Percentiles rank a stretch among this genome's conserved stretches.
These are phyloP conservation scores for Teratosphaeria gauchensis DNA, from an alignment of 2,329 filamentous ascomycete genomes.

Conservation along the genomic window DNA sequence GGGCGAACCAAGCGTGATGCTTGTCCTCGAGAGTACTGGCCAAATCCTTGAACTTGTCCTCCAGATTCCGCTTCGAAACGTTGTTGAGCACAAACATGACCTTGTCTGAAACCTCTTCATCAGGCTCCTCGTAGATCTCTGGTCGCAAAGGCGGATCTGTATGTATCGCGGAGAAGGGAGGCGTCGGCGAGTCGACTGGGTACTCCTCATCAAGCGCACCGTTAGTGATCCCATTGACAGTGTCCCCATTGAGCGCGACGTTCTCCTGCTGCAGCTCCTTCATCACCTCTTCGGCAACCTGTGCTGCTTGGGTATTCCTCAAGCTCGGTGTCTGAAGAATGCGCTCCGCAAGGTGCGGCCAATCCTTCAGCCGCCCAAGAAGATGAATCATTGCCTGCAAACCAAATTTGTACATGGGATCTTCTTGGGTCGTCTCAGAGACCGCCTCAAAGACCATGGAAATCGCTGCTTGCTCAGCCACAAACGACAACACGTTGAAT, in stretches of 20 bases:
- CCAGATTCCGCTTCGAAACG: conserved; percentile 79
- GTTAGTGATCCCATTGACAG: conserved; percentile 52
- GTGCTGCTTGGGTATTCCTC: conserved; percentile 58
- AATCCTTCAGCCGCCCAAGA: conserved; percentile 72
- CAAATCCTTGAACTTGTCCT: conserved; percentile 74
- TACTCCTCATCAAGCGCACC: conserved; percentile 58
- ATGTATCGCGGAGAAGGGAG: conserved; percentile 69
- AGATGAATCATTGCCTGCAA: conserved; percentile 89
- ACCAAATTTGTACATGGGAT: conserved; percentile 97
- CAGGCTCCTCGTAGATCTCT: conserved; percentile 67
- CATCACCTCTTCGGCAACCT: conserved; percentile 20
- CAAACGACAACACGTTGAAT: conserved; percentile 78
- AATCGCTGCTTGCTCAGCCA: conserved; percentile 86
- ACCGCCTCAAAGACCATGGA: conserved; percentile 98
- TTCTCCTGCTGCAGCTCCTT: conserved; percentile 21
- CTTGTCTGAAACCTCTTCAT: conserved; percentile 78
- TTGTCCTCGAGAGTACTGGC: conserved; percentile 66
- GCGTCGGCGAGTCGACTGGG: conserved; percentile 49
- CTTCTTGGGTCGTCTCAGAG: conserved; percentile 68
- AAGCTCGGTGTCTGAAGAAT: conserved; percentile 73
- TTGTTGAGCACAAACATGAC: conserved; percentile 97
- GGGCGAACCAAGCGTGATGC: conserved; percentile 93
- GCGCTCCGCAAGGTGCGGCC: conserved; percentile 88
- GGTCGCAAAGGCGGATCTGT: conserved; percentile 59
- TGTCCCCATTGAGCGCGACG: conserved; percentile 20